Percentiles rank a stretch among this genome's conserved stretches.
These are phyloP conservation scores for Torulaspora quercuum DNA, from an alignment of 805 yeast genomes.

Conservation along the genomic window DNA sequence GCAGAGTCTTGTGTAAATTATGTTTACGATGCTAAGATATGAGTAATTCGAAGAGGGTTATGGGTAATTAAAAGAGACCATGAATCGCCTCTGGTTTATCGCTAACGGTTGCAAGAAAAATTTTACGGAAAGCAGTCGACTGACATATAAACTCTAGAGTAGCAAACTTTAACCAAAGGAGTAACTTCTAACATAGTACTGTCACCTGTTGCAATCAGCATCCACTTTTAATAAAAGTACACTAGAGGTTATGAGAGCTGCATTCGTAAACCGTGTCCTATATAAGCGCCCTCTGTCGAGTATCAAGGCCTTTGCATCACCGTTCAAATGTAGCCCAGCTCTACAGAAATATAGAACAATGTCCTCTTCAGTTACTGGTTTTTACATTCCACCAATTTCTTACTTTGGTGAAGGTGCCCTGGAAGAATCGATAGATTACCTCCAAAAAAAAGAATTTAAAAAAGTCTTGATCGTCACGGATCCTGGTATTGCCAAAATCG, in stretches of 20 bases:
- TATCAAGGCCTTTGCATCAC: conserved; percentile 1
- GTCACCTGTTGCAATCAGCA: too few species aligned
- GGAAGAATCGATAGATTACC: conserved; percentile 20
- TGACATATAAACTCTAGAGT: too few species aligned
- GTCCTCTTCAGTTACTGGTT: conserved; percentile 22
- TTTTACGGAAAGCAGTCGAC: too few species aligned
- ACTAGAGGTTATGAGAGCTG: conserved; percentile 9
- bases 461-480: conserved; percentile 29
- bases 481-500: conserved; percentile 33
- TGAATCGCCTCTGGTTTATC: too few species aligned
- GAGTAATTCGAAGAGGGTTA: too few species aligned
- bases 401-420: conserved; percentile 28
- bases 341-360: conserved; percentile 4
- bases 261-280: conserved; percentile 5
- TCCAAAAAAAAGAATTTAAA: conserved; percentile 17
- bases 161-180: too few species aligned
- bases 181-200: too few species aligned
- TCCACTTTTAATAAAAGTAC: too few species aligned
- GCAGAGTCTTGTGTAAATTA: too few species aligned
- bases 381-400: conserved; percentile 25
- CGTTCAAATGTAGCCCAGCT: background rate
- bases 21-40: too few species aligned
- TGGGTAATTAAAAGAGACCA: too few species aligned
- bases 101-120: too few species aligned
- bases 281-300: conserved; percentile 6